Conservation (phyloP, 2,329 filamentous ascomycete species). For the Penicillium sclerotigenum region DNA sequence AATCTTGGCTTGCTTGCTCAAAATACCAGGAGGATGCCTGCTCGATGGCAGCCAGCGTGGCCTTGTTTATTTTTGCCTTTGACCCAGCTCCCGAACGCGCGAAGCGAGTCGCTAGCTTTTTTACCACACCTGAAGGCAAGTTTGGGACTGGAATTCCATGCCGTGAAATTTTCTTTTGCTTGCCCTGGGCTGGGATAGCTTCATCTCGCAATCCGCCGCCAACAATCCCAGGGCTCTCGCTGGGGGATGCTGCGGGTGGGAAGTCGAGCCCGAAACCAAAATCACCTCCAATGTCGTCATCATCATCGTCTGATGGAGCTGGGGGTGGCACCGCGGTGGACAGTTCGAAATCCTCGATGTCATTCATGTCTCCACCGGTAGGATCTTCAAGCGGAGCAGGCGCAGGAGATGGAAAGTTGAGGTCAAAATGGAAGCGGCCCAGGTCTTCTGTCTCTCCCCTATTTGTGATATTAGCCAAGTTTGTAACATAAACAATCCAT, state of each 20-base stretch:
- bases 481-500: conserved; percentile 17
- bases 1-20: conserved; percentile 77
- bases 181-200: conserved; percentile 31
- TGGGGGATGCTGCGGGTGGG: conserved; percentile 28
- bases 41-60: conserved; percentile 70
- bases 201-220: conserved; percentile 38
- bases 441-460: conserved; percentile 47
- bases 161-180: conserved; percentile 60
- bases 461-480: conserved; percentile 19
- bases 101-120: conserved; percentile 63
- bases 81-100: conserved; percentile 63
- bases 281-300: conserved; percentile 24
- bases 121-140: conserved; percentile 69
- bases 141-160: conserved; percentile 74
- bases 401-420: conserved; percentile 40
- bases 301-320: conserved; percentile 27
- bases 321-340: conserved; percentile 27
- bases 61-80: conserved; percentile 68
- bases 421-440: conserved; percentile 42
- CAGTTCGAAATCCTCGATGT: conserved; percentile 38
- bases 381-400: conserved; percentile 28
- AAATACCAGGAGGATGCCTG: conserved; percentile 90
- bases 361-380: conserved; percentile 32
- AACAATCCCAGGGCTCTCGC: conserved; percentile 33
- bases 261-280: conserved; percentile 34